phyloP scores from a whole-genome alignment of 805 yeast genomes.

The Brettanomyces bruxellensis region DNA sequence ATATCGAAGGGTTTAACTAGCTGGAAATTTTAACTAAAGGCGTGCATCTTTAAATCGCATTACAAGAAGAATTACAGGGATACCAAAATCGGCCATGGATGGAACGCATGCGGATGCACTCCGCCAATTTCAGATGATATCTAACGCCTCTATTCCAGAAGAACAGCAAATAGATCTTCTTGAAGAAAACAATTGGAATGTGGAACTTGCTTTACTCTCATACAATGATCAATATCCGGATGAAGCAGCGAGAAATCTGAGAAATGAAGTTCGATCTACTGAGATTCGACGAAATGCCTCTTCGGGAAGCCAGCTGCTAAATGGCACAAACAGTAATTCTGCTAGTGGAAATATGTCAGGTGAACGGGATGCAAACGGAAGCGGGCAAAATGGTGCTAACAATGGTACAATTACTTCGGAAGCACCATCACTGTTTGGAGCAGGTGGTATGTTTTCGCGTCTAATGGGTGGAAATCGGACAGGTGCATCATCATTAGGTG shows the following conservation, averaged over 20 bases:
- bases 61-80: too few relatives aligned
- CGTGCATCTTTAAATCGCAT: too few relatives aligned
- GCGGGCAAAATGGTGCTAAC: neutral
- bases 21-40: too few relatives aligned
- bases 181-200: constrained; percentile 17
- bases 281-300: constrained; percentile 4
- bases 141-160: constrained; percentile 8
- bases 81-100: neutral
- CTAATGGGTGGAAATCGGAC: neutral
- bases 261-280: neutral
- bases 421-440: neutral
- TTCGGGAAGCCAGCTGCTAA: constrained; percentile 4
- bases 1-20: too few relatives aligned
- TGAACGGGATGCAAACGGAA: neutral
- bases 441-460: neutral
- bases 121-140: constrained; percentile 13
- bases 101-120: constrained; percentile 10
- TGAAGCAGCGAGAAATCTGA: constrained; percentile 8
- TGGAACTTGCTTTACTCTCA: constrained; percentile 17
- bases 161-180: constrained; percentile 13
- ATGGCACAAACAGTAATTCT: neutral
- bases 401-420: neutral
- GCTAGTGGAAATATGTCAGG: too few relatives aligned
- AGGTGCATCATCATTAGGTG: neutral
- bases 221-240: constrained; percentile 17